Percentiles rank a stretch among this genome's conserved stretches.
phyloP scores from a whole-genome alignment of 2,329 filamentous ascomycete species.

The Trichoderma koningii region DNA sequence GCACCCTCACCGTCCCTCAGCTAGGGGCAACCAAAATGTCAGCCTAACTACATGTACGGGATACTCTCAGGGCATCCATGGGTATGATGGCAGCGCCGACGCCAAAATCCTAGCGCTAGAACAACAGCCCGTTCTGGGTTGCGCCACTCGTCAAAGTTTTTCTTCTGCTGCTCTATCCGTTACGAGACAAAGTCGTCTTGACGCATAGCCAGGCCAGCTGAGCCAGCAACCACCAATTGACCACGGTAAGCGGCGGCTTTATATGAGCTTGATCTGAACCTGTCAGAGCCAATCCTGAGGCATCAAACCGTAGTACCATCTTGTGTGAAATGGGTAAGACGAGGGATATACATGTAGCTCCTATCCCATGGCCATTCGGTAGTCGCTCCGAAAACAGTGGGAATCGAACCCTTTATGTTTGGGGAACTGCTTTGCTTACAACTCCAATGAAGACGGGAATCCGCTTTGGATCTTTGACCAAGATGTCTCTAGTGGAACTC shows the following conservation, averaged over 20 bases:
- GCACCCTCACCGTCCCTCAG: background rate
- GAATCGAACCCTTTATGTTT: conserved; percentile 17
- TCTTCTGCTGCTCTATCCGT: background rate
- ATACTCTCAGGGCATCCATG: background rate
- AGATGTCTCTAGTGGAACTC: conserved; percentile 1
- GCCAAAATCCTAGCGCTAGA: conserved; percentile 15
- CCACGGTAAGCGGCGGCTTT: conserved; percentile 12
- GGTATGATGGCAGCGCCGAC: background rate
- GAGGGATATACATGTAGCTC: background rate
- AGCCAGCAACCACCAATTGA: background rate
- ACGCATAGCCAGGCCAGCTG: background rate
- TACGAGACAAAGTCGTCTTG: background rate
- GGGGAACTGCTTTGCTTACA: background rate
- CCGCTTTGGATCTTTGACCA: conserved; percentile 17
- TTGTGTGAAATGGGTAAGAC: background rate
- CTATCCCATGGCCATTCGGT: background rate
- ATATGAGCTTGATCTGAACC: background rate
- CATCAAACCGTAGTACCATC: background rate
- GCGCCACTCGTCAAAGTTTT: conserved; percentile 14
- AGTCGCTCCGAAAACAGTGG: conserved; percentile 3
- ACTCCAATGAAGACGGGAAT: background rate
- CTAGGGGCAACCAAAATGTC: background rate
- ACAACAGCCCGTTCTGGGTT: background rate
- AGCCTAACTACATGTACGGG: background rate
- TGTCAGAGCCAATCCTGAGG: background rate